Base-by-base conservation (phyloP, 306 rosid species). In the Cicer arietinum region DNA sequence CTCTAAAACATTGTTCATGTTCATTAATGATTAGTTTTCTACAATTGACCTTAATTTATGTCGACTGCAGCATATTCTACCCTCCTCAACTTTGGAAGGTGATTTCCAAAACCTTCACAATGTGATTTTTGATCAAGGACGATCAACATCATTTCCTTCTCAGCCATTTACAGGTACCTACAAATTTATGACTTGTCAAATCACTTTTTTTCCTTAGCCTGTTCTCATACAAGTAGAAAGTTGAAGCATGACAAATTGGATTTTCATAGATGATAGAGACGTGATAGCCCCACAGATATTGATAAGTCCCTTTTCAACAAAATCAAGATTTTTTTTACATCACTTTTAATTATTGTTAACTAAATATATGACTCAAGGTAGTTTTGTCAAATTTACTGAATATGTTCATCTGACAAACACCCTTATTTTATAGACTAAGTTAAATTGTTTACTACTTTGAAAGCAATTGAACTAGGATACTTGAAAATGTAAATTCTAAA, bases 121-220 rank as follows among this genome's bases (percentile, higher is more conserved):
- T 51, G 71, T 79, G 70, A 85, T 71, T 77, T 88, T 85, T 77
- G 88, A 84, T 77, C 89, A 85, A 84, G 89, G 79, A 52, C 51
- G 88, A 85, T 44, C 89, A 66, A 10, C 77, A 69, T 45, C 88
- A 11, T 87, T 81, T 80, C 81, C 86, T 48, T 75, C 92, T 71
- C 94, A 86, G 40, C 91, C 85, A 84, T 88, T 87, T 78, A 67
- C 90, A 86, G 97, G 92, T 91, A 82, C 47, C 79, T 63, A 70
- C 81, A 48, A 80, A 53, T 67, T 74, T 16, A 48, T 53, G 58
- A 76, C 70, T 51, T 67, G 82, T 52, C 79, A 67, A 69, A 20
- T 81, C 80, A 79, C 79, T 64, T 76, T 71, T 66, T 71, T 30
- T 13, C 20, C 39, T 69, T 48, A n/a, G 57, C 69, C 7, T 43